Evolutionary conservation across 1,139 yeast genomes (phyloP), one percentile per base, ranked within the genome.

Genomic region (Sugiyamaella sp.): DNA sequence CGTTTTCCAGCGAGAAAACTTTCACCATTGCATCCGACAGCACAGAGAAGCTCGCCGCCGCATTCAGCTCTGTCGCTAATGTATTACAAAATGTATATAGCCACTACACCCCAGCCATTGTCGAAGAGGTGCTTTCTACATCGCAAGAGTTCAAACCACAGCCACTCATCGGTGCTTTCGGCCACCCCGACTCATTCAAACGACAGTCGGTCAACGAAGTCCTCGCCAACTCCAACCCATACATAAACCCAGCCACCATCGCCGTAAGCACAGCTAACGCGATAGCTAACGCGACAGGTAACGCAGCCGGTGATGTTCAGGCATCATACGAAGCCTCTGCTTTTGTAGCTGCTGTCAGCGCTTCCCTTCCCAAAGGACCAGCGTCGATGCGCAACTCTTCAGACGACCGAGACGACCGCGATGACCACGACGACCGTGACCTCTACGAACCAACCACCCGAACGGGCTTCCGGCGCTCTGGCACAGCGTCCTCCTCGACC

Each of bases 41-140:
- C 87, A 5, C 89, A 85, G 69, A 87, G 90, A 5, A 81, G 86
- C 49, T 89, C 85, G 64, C 84, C 84, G 58, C 93, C 93, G 14
- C 74, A 82, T 0, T 84, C 82, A 65, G 83, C 82, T 64, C 79
- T 85, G 55, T 82, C 86, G 0, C 85, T 82, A 66, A 83, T 84
- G 14, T 17, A 8, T 22, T 49, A 2, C 49, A 37, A n/a, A 49
- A 20, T 24, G 42, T 27, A 17, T 25, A 29, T 16, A 33, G 39
- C 16, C n/a, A 29, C 8, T 42, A 33, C 43, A 53, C 40, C 12
- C 52, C 48, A n/a, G 22, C n/a, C 2, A 22, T 17, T 29, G 37
- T 51, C 8, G 51, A 55, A 2, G 45, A 22, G 1, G 38, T 38
- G 8, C 16, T 29, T 2, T 48, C 51, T 5, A 41, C 32, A 19